Conservation (phyloP, 345 rosid species). For the Atalantia buxifolia region DNA sequence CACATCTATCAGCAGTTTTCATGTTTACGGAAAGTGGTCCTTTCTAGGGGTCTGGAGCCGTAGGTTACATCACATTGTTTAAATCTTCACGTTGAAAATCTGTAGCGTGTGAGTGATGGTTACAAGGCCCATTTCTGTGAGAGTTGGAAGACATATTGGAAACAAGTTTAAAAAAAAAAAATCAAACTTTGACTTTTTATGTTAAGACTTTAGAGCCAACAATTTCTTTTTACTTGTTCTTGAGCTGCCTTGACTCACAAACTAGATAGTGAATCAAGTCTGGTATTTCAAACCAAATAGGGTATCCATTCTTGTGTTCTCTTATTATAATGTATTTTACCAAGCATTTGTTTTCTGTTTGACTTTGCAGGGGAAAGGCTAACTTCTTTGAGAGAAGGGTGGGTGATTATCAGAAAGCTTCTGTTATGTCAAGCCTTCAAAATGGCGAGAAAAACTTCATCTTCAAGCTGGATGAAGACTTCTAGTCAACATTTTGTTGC, state of each 20-base stretch:
- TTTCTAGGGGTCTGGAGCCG: neutral
- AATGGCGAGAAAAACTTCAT: constrained; percentile 57
- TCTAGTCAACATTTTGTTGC: constrained; percentile 26
- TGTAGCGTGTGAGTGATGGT: neutral
- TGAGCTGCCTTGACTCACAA: neutral
- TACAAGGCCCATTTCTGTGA: neutral
- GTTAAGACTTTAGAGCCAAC: constrained; percentile 2
- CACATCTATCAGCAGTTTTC: neutral
- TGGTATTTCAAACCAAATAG: neutral
- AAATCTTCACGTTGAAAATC: neutral
- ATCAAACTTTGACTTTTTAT: neutral
- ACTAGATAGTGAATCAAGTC: neutral
- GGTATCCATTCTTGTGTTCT: neutral
- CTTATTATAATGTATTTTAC: neutral
- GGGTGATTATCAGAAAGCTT: constrained; percentile 89
- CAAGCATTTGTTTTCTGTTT: neutral
- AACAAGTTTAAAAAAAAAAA: neutral
- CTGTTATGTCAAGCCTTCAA: constrained; percentile 76
- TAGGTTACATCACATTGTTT: neutral
- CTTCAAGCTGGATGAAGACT: constrained; percentile 80
- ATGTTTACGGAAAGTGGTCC: neutral
- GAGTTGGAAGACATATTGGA: neutral
- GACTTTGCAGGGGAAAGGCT: constrained; percentile 65
- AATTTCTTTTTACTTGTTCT: neutral
- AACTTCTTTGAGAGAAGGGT: constrained; percentile 91